A percentile compares a stretch with the other conserved stretches of the same genome.
phyloP scores from a whole-genome alignment of 2,329 filamentous ascomycete species.

The Periconia macrospinosa region DNA sequence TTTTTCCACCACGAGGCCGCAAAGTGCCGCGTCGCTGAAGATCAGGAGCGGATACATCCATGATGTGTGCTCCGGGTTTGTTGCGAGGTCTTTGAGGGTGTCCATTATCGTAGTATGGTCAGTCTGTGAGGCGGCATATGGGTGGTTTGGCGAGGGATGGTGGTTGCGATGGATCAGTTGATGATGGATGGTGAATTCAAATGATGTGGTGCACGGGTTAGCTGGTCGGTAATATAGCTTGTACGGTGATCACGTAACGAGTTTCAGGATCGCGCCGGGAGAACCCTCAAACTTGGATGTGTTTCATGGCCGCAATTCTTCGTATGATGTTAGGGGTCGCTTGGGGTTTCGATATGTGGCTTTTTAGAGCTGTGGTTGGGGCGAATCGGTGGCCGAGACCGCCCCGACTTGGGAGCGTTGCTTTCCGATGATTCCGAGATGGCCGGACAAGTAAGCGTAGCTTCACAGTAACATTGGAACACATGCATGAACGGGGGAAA shows the following conservation, averaged over 20 bases:
- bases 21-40: slow-evolving; percentile 70
- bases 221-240: slow-evolving; percentile 12
- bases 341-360: slow-evolving; percentile 1
- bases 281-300: slow-evolving; percentile 20
- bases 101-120: slow-evolving; percentile 7
- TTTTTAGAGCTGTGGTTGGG: not conserved
- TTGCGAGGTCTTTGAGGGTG: slow-evolving; percentile 44
- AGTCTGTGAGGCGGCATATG: slow-evolving; percentile 13
- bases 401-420: not conserved
- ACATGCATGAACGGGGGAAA: no score
- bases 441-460: not conserved
- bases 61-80: slow-evolving; percentile 59
- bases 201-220: slow-evolving; percentile 5
- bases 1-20: slow-evolving; percentile 74
- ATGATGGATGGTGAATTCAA: slow-evolving; percentile 15
- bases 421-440: slow-evolving; percentile 1
- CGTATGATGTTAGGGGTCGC: slow-evolving; percentile 16
- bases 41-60: slow-evolving; percentile 71
- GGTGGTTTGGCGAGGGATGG: not conserved
- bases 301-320: slow-evolving; percentile 29
- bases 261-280: slow-evolving; percentile 16
- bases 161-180: slow-evolving; percentile 39
- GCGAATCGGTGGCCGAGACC: not conserved
- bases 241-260: slow-evolving; percentile 7
- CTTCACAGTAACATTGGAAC: not conserved